A percentile compares a stretch with the other conserved stretches of the same genome.
These are phyloP conservation scores for Oryza meyeriana DNA, from an alignment of 176 grass and related monocot species.

Conservation along the genomic window DNA sequence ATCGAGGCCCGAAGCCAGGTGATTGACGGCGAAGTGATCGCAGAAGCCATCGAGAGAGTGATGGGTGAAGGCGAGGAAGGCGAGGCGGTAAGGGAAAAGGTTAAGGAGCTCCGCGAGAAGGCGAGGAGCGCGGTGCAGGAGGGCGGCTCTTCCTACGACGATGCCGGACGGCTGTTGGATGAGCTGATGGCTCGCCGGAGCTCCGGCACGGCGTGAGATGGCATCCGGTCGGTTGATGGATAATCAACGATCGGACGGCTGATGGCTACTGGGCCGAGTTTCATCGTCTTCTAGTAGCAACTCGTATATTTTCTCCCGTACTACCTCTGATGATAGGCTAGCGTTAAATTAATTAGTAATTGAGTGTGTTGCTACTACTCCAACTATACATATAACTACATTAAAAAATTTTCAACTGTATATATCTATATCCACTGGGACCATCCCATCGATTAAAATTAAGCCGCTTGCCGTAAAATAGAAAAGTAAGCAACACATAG, in stretches of 20 bases:
- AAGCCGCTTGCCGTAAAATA: no score
- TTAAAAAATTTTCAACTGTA: no score
- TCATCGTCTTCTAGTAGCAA: no score
- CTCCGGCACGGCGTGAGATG: not conserved
- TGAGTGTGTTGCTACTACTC: no score
- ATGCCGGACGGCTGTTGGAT: conserved; percentile 17
- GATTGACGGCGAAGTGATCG: conserved; percentile 4
- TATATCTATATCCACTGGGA: no score
- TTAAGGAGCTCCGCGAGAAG: not conserved
- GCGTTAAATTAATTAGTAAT: no score
- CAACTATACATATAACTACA: no score
- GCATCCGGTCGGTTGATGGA: not conserved
- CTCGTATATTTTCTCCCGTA: no score
- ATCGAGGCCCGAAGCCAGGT: not conserved
- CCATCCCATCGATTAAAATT: no score
- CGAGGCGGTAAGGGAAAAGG: not conserved
- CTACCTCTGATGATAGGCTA: no score
- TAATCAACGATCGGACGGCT: not conserved
- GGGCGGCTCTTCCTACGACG: conserved; percentile 22
- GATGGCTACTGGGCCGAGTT: no score
- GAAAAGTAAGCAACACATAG: no score
- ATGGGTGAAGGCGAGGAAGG: conserved; percentile 27
- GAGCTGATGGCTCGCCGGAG: conserved; percentile 12
- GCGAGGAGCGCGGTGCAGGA: conserved; percentile 13
- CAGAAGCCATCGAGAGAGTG: not conserved